Base-by-base conservation (phyloP, 2,329 filamentous ascomycete genomes). In the Scolecobasidium constrictum region DNA sequence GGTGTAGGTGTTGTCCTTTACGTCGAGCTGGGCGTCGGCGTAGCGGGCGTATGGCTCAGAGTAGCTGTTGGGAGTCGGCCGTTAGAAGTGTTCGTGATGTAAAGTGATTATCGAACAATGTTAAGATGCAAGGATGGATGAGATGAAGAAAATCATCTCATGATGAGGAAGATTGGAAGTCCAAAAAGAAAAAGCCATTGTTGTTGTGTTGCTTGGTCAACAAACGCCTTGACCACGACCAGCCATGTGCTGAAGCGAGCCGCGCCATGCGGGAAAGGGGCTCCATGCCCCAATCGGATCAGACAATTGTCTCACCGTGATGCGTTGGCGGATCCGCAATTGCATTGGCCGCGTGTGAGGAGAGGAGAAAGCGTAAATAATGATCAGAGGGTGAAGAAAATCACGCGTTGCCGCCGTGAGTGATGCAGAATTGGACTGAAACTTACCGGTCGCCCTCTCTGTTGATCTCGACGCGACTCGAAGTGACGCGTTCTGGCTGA, bases 1-100 rank as follows among this genome's bases (percentile, higher is more conserved):
- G 47, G 54, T 50, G 59, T 60, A 61, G 46, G 54, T 50, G 46
- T 55, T 59, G 56, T 69, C 70, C 62, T 83, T 72, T 58, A 79
- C 68, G 65, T 85, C 76, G 63, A 84, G 66, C 61, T 77, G 75
- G 62, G 75, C 72, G 62, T 81, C 75, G 56, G 72, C 67, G 68
- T 77, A 78, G 48, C 67, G 67, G 56, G 64, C 64, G 62, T 68
- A 66, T 51, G 71, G 66, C 60, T 71, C 67, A 57, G 67, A 69
- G 63, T 76, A 76, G 59, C 74, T 78, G 60, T 50, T 7, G 50
- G n/a, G n/a, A n/a, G n/a, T n/a, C n/a, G 52, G 50, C 47, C 53
- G n/a, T n/a, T 13, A 31, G 13, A 13, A 11, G 11, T 11, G 11
- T 11, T 11, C 26, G 26, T 13, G 26, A 13, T 31, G 11, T 13